A percentile compares a stretch with the other conserved stretches of the same genome.
Conservation (phyloP, 148 eudicot genomes). For the Rhododendron griersonianum region DNA sequence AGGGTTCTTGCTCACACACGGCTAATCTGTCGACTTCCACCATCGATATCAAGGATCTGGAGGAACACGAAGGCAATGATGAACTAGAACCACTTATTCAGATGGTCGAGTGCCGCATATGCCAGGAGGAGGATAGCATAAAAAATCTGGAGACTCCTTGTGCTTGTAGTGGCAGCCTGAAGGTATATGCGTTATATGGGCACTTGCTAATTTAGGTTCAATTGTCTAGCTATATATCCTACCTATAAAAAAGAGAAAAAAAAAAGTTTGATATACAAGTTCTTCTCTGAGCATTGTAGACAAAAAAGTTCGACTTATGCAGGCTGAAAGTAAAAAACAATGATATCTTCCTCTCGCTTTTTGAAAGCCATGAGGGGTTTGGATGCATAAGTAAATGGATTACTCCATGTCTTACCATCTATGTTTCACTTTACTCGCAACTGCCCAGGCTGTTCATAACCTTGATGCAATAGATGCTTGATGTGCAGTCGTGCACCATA, state of each 20-base stretch:
- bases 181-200: conserved; percentile 31
- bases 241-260: not conserved
- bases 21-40: conserved; percentile 36
- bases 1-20: conserved; percentile 19
- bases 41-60: conserved; percentile 27
- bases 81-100: conserved; percentile 76
- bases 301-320: not conserved
- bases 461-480: not conserved
- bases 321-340: not conserved
- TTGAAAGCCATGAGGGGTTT: not conserved
- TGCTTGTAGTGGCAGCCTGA: conserved; percentile 81
- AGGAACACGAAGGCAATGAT: conserved; percentile 25
- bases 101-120: conserved; percentile 69
- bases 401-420: not conserved
- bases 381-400: not conserved
- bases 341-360: not conserved
- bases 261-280: not conserved
- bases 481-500: not conserved
- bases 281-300: not conserved
- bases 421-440: not conserved
- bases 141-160: conserved; percentile 79
- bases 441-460: not conserved
- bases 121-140: conserved; percentile 80
- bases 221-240: not conserved
- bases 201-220: not conserved